A percentile compares a stretch with the other conserved stretches of the same genome.
Conservation (phyloP, 1,139 yeast genomes). For the Diutina ranongensis region DNA sequence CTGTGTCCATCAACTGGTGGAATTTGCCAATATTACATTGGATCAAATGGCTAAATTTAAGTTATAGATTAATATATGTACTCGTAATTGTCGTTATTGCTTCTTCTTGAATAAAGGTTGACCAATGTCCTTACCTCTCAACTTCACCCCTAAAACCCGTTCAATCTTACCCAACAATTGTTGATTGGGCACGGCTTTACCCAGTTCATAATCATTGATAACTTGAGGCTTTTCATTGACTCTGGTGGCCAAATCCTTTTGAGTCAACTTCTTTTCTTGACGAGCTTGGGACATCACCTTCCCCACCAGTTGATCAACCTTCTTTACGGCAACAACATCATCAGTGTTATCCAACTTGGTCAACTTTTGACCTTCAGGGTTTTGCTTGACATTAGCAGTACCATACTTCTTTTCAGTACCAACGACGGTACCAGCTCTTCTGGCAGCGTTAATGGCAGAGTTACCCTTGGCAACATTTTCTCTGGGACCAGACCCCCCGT, state of each 20-base stretch:
- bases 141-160: conserved; percentile 86
- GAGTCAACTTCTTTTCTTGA: conserved; percentile 80
- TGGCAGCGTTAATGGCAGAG: conserved; percentile 81
- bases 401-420: conserved; percentile 91
- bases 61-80: neutral
- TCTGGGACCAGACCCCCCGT: conserved; percentile 84
- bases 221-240: conserved; percentile 93
- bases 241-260: conserved; percentile 91
- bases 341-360: conserved; percentile 90
- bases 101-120: conserved; percentile 75
- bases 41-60: neutral
- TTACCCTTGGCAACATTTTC: conserved; percentile 70
- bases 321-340: conserved; percentile 89
- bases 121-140: conserved; percentile 94
- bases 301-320: conserved; percentile 75
- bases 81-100: conserved; percentile 15
- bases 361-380: conserved; percentile 89
- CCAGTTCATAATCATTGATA: conserved; percentile 93
- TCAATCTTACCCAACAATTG: conserved; percentile 87
- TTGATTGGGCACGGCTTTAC: conserved; percentile 94
- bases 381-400: conserved; percentile 49
- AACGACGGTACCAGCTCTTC: conserved; percentile 81
- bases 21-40: conserved; percentile 35
- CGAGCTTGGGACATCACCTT: conserved; percentile 80
- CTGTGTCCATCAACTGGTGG: conserved; percentile 42